Evolutionary conservation across 2,329 filamentous ascomycete species (phyloP), one percentile per base, ranked within the genome.

Genomic region (Fusarium sp.): DNA sequence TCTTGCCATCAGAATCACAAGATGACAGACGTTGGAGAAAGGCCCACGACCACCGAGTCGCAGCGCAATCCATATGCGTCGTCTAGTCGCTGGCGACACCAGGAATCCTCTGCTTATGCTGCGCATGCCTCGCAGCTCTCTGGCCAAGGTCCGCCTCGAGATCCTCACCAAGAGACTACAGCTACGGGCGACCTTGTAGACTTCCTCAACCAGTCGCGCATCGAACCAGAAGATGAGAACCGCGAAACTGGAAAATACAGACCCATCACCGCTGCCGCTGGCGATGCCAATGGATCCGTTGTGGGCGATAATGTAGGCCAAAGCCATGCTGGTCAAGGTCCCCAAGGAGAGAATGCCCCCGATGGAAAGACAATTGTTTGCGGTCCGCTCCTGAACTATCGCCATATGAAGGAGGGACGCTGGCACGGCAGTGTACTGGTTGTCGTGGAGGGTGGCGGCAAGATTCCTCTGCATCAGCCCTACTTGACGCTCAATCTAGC

Each of bases 381-480:
- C 72, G 92, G 92, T 1, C 92, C 92, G 21, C 81, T 95, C 69
- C 81, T 95, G 67, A 95, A 95, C 80, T 95, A 94, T 79, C 86
- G 90, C 69, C 87, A 88, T 75, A 94, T 91, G 88, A 88, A 91
- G 70, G 88, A 90, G 73, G 86, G 85, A 28, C 81, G 81, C 42
- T 98, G 95, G 94, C 84, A 92, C 74, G 94, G 95, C 61, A 97
- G 93, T 78, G 92, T 97, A 10, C 82, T 98, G 73, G 83, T 98
- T 51, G 93, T 98, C 54, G 92, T 91, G 18, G 89, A 86, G 53
- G 91, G 93, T 7, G 91, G 91, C 25, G 89, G 86, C 62, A 81
- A 88, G 75, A 82, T 83, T 21, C 86, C 88, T 66, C 85, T 86
- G 2, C 78, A 83, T 54, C 82, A 86, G 67, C 89, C 97, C 42